Evolutionary conservation across 2,329 filamentous ascomycete genomes (phyloP).

Genomic region (Chaetomiaceae sp.): DNA sequence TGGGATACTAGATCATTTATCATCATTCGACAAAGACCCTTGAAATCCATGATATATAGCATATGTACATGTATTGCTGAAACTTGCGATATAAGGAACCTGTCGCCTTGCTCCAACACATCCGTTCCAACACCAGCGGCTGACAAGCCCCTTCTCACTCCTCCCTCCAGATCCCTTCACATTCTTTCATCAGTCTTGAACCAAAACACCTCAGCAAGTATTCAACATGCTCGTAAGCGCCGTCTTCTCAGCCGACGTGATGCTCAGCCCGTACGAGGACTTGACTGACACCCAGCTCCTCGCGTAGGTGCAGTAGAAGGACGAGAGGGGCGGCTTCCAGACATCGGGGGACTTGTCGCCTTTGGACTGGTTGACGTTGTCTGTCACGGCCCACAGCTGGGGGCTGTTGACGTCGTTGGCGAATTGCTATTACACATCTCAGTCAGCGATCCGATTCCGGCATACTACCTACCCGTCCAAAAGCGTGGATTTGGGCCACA

Average conservation of each 20-base stretch:
- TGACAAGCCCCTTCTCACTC: no score
- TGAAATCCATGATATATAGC: no score
- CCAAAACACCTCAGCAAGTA: constrained; percentile 42
- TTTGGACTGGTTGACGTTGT: constrained; percentile 69
- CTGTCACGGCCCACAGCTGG: constrained; percentile 75
- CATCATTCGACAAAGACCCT: no score
- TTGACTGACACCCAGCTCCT: constrained; percentile 76
- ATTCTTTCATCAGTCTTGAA: no score
- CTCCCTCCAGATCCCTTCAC: no score
- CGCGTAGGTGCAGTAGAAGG: constrained; percentile 75
- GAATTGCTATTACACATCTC: constrained; percentile 43
- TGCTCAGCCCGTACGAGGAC: constrained; percentile 61
- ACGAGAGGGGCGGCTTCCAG: constrained; percentile 68
- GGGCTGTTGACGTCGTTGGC: constrained; percentile 74
- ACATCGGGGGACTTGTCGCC: constrained; percentile 67
- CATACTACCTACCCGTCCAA: no score
- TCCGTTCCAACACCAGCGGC: no score
- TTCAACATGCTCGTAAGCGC: constrained; percentile 61
- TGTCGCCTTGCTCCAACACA: no score
- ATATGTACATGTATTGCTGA: no score
- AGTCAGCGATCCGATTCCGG: neutral
- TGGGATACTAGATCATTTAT: no score
- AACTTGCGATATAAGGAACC: no score
- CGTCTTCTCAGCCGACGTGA: constrained; percentile 68
- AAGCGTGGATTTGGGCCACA: neutral